A percentile compares a stretch with the other conserved stretches of the same genome.
Conservation (phyloP, 1,139 yeast genomes). For the Pneumocystis jirovecii region DNA sequence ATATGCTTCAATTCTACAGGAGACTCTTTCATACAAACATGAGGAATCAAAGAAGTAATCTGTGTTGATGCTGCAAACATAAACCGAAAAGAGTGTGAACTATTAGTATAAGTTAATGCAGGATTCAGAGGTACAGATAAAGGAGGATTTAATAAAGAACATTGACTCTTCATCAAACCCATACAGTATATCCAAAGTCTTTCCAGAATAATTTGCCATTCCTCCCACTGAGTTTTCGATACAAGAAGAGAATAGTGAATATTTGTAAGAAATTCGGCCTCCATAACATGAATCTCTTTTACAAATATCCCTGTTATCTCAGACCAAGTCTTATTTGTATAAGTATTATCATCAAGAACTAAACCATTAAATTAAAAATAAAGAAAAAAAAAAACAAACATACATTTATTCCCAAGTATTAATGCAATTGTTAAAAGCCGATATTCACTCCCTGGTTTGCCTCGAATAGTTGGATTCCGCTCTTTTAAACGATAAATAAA, state of each 20-base stretch:
- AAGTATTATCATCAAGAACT: constrained; percentile 79
- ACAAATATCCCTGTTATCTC: constrained; percentile 69
- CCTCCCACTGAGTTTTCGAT: constrained; percentile 19
- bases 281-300: constrained; percentile 44
- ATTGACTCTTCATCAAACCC: not conserved
- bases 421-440: constrained; percentile 52
- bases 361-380: not conserved
- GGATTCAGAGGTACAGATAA: not conserved
- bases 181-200: constrained; percentile 1
- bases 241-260: constrained; percentile 23
- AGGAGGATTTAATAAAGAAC: not conserved
- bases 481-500: constrained; percentile 24
- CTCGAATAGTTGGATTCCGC: constrained; percentile 19
- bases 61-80: not conserved
- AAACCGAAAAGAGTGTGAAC: not conserved
- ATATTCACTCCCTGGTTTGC: constrained; percentile 32
- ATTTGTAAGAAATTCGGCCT: constrained; percentile 30
- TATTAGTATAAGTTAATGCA: not conserved
- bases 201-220: constrained; percentile 20
- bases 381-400: not conserved
- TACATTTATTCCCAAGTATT: constrained; percentile 64
- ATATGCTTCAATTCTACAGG: not conserved
- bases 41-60: not conserved
- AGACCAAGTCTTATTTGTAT: constrained; percentile 83
- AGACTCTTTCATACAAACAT: not conserved